A percentile compares a stretch with the other conserved stretches of the same genome.
phyloP scores from a whole-genome alignment of 2,329 filamentous ascomycete genomes.

The Tolypocladium tropicale region DNA sequence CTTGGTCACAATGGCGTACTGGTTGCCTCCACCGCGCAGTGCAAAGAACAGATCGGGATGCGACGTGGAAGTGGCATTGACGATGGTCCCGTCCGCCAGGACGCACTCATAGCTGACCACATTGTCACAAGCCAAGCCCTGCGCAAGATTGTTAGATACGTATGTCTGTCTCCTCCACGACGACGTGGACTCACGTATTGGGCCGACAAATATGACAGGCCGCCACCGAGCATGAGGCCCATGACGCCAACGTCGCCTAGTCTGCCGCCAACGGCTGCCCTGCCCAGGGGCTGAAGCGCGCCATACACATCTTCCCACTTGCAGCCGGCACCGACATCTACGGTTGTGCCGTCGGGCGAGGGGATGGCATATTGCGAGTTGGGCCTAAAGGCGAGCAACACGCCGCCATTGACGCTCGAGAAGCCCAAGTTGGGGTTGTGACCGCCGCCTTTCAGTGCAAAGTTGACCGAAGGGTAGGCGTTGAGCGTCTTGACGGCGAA shows the following conservation, averaged over 20 bases:
- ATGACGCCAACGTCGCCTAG: conserved; percentile 37
- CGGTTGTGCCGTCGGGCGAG: conserved; percentile 23
- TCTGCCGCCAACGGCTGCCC: conserved; percentile 31
- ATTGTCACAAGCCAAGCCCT: conserved; percentile 5
- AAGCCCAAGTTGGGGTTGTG: conserved; percentile 45
- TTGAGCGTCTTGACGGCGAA: conserved; percentile 39
- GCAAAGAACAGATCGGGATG: conserved; percentile 41
- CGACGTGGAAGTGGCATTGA: conserved; percentile 29
- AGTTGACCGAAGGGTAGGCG: conserved; percentile 30
- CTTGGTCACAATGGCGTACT: conserved; percentile 39
- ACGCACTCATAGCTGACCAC: conserved; percentile 41
- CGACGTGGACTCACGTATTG: conserved; percentile 33
- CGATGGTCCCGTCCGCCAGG: conserved; percentile 35
- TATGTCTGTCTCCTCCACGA: neutral
- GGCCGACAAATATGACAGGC: conserved; percentile 38
- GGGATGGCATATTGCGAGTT: conserved; percentile 1
- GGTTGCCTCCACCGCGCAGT: conserved; percentile 46
- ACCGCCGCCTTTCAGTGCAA: conserved; percentile 47
- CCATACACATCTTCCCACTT: conserved; percentile 30
- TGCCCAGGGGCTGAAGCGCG: conserved; percentile 29
- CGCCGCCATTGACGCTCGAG: conserved; percentile 37
- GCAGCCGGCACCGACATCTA: conserved; percentile 34
- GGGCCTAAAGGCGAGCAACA: conserved; percentile 25
- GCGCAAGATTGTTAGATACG: conserved; percentile 22
- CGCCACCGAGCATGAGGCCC: conserved; percentile 42